Base-by-base conservation (phyloP, 371 early-diverging fungal species). In the Mucor indicus region DNA sequence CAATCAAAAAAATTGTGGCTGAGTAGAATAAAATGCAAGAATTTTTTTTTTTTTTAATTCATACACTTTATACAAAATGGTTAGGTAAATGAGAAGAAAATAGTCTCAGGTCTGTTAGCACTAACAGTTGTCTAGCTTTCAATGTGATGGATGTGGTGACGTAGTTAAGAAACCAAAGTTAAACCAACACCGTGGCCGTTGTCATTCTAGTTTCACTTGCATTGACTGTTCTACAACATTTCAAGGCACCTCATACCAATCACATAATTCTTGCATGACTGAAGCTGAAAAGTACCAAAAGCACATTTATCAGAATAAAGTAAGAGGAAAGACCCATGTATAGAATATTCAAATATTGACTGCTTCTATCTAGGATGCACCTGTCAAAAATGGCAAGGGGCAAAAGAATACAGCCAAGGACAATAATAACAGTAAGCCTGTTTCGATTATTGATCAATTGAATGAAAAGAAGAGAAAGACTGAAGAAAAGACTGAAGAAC, bases 211-310 rank as follows among this genome's bases (percentile, higher is more conserved):
- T 35, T 94, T 87, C 65, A 82, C 90, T 17, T 95, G 95, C 72
- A 84, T 95, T 45, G 96, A 96, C 65, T 96, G 97, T 66, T 80
- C 81, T 4, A 80, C 72, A n/a, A 89, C 90, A 31, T 96, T 96
- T 67, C 71, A 81, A 27, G 91, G 91, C 24, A 72, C 58, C 5
- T 77, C 78, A 32, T 94, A 90, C 66, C 77, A 86, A 27, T 55
- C 72, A 6, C 97, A 96, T 61, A 92, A 84, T 0, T 78, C 84
- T 6, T 95, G 96, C 64, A 92, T 95, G 31, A 81, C 84, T 15
- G 97, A 96, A 62, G 90, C 86, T 2, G 89, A 96, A 71, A 96
- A 95, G 62, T 93, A 91, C 59, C 86, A 94, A 60, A 83, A 83
- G 54, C 59, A 75, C 13, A 58, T 82, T 12, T 82, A 77, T 51